phyloP scores from a whole-genome alignment of 2,329 filamentous ascomycete species.

The Fusarium sp. region DNA sequence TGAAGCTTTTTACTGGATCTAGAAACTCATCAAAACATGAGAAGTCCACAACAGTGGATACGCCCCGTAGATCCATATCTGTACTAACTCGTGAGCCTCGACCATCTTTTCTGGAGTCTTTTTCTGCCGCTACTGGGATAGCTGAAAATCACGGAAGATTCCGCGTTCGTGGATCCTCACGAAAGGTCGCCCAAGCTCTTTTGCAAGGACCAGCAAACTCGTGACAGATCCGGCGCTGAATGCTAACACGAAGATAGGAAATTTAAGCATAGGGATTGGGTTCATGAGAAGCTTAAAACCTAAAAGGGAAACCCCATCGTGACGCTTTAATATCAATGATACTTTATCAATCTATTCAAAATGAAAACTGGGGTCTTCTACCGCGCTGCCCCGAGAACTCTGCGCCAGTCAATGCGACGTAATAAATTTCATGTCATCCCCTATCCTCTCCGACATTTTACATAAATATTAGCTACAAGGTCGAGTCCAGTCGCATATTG shows the following conservation, averaged over 20 bases:
- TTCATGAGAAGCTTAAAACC: neutral
- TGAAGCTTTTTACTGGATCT: too few relatives aligned
- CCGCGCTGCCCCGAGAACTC: neutral
- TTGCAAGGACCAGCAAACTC: neutral
- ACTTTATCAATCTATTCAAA: neutral
- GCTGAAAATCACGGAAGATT: neutral
- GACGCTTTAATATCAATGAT: neutral
- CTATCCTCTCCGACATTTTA: neutral
- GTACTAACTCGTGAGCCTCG: neutral
- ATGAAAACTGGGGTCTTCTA: neutral
- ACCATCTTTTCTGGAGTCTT: too few relatives aligned
- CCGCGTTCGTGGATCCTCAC: neutral
- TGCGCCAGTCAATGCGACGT: neutral
- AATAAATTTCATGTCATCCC: neutral
- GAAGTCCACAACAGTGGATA: neutral
- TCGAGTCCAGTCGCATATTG: neutral
- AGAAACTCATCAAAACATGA: too few relatives aligned
- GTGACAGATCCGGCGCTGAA: too few relatives aligned
- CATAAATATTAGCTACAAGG: neutral
- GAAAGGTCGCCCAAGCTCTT: too few relatives aligned
- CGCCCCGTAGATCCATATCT: too few relatives aligned
- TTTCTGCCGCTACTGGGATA: neutral
- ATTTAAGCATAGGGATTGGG: neutral
- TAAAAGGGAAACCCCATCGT: neutral
- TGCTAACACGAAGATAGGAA: accelerated